phyloP scores from a whole-genome alignment of 208 protist species.

The Leishmania arabica region DNA sequence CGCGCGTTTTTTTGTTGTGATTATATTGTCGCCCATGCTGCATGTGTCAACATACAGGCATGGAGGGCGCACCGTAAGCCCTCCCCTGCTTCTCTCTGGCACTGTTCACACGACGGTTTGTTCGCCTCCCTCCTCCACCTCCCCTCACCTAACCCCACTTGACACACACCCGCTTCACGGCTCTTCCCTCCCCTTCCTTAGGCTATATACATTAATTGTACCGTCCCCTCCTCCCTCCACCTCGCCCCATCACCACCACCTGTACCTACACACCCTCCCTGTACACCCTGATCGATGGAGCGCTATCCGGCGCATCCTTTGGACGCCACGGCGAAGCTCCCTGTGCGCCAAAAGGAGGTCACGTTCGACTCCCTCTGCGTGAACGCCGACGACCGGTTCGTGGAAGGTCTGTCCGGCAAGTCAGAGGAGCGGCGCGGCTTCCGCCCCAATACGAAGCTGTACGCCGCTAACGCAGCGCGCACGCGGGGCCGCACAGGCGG shows the following conservation, averaged over 20 bases:
- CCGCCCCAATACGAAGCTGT: conserved; percentile 21
- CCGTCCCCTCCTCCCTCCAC: background rate
- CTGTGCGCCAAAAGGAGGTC: conserved; percentile 62
- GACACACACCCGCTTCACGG: background rate
- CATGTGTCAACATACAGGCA: background rate
- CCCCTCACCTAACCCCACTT: background rate
- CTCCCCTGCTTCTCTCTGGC: background rate
- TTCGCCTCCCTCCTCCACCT: background rate
- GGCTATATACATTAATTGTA: background rate
- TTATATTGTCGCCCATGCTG: background rate
- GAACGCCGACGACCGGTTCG: conserved; percentile 26
- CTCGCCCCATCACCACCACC: background rate
- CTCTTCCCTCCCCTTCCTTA: background rate
- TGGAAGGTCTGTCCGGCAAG: conserved; percentile 10
- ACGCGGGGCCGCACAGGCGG: conserved; percentile 2
- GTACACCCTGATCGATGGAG: conserved; percentile 1
- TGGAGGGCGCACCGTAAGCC: background rate
- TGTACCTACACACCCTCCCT: background rate
- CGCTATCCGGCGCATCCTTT: conserved; percentile 10
- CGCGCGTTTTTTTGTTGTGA: background rate
- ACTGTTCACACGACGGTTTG: background rate
- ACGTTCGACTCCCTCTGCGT: conserved; percentile 39
- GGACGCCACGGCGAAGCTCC: conserved; percentile 25
- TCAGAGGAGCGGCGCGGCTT: conserved; percentile 34
- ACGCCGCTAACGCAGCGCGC: conserved; percentile 12